phyloP scores from a whole-genome alignment of 805 yeast species.

The Suhomyces xylopsoci region DNA sequence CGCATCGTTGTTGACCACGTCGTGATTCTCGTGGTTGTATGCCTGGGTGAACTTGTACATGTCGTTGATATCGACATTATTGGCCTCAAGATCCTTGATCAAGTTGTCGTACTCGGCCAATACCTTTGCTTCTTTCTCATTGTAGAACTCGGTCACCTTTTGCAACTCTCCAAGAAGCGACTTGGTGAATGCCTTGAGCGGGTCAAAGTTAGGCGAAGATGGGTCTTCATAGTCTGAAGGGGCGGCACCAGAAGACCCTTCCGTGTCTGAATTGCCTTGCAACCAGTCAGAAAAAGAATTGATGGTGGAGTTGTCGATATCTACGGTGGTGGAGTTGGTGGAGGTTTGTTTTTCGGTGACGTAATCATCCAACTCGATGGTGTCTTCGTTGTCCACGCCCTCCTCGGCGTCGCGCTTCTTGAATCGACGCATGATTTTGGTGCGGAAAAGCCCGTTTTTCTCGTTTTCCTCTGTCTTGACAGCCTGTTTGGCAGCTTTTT shows the following conservation, averaged over 20 bases:
- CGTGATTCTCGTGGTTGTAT: conserved; percentile 15
- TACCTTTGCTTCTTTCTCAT: conserved; percentile 44
- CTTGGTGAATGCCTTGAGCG: conserved; percentile 44
- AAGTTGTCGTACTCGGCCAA: conserved; percentile 45
- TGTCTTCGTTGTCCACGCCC: neutral
- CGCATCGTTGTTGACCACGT: conserved; percentile 9
- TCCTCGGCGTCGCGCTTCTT: conserved; percentile 8
- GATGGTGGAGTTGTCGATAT: conserved; percentile 17
- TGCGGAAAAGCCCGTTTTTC: neutral
- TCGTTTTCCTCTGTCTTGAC: neutral
- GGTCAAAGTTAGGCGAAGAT: conserved; percentile 14
- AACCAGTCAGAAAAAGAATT: conserved; percentile 9
- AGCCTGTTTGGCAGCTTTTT: neutral
- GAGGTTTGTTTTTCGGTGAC: conserved; percentile 10
- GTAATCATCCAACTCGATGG: neutral
- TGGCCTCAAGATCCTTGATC: conserved; percentile 43
- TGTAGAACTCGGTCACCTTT: conserved; percentile 54
- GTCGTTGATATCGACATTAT: conserved; percentile 25
- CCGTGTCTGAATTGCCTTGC: neutral
- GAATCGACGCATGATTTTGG: conserved; percentile 18
- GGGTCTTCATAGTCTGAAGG: conserved; percentile 6
- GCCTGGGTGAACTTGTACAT: conserved; percentile 25
- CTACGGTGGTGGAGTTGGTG: conserved; percentile 12
- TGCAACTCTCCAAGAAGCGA: conserved; percentile 46
- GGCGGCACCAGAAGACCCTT: neutral